Evolutionary conservation across 2,329 filamentous ascomycete genomes (phyloP), one percentile per base, ranked within the genome.

Genomic region (Colletotrichum liriopes): DNA sequence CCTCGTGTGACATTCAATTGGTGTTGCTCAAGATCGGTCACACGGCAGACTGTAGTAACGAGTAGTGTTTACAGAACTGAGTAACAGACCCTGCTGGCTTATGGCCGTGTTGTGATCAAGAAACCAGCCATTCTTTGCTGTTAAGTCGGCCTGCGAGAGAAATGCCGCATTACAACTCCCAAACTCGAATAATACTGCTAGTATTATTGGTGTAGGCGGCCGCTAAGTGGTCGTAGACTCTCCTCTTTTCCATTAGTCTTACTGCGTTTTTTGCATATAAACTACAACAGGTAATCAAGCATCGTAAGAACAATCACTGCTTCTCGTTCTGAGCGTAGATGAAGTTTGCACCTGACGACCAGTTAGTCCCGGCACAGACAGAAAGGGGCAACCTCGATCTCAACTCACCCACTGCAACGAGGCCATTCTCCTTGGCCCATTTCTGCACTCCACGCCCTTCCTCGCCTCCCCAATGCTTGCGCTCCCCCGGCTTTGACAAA

Each of bases 381-480:
- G 29, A 45, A 14, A 8, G 1, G 23, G 26, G 59, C 12, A 43
- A 26, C 26, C 20, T 14, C 12, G 6, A 11, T 12, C 3, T 14
- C 14, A 26, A 82, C 83, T 73, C 75, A 84, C 84, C 84, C 65
- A 85, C 78, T 16, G 84, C 81, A 23, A 80, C 76, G 20, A 86
- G 77, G 1, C 81, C 83, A 71, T 85, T 84, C 59, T 83, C 81
- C 35, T 74, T 67, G 0, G 84, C 82, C 82, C 84, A 86, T 52
- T 81, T 77, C 59, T 79, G 78, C 3, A 83, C 84, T 0, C 84
- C 84, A 9, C 81, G 78, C 7, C 81, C 76, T 51, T 76, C 74
- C 49, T 80, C 75, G 11, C 79, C 82, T 1, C 83, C 83, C 83
- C 84, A 85, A 37, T 81, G 81, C 76, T 82, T 78, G 56, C 84